Evolutionary conservation across 202 grass and related monocot genomes (phyloP).

Genomic region (Brachypodium distachyon): DNA sequence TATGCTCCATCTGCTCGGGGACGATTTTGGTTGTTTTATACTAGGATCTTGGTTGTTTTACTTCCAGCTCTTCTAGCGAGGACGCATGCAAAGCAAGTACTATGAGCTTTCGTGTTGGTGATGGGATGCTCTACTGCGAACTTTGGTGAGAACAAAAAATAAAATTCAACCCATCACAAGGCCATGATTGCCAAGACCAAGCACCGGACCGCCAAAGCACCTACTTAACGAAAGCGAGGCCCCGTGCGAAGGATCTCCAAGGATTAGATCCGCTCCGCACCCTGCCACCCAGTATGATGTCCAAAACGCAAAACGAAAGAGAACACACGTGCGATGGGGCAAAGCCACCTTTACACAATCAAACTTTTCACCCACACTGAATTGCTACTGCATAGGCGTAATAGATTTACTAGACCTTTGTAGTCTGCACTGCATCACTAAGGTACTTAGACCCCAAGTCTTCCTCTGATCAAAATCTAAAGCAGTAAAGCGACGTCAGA

Average conservation of each 20-base stretch:
- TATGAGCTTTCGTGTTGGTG: neutral
- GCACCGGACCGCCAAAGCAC: neutral
- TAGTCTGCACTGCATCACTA: neutral
- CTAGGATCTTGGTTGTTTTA: neutral
- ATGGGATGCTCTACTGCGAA: too few species aligned
- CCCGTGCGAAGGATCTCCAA: neutral
- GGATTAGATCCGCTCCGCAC: neutral
- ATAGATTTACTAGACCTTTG: neutral
- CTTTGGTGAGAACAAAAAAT: too few species aligned
- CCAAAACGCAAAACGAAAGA: neutral
- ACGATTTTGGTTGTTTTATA: too few species aligned
- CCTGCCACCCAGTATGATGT: neutral
- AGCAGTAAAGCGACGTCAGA: neutral
- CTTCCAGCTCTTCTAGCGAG: neutral
- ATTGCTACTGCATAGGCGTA: neutral
- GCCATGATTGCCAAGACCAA: neutral
- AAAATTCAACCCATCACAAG: neutral
- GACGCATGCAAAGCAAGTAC: neutral
- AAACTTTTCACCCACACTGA: neutral
- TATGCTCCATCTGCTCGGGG: neutral
- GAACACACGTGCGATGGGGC: neutral
- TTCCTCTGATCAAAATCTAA: neutral
- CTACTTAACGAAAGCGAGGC: neutral
- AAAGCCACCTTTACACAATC: constrained; percentile 2
- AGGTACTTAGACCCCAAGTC: constrained; percentile 17